phyloP scores from a whole-genome alignment of 805 yeast species.

The Teunomyces kruisii region DNA sequence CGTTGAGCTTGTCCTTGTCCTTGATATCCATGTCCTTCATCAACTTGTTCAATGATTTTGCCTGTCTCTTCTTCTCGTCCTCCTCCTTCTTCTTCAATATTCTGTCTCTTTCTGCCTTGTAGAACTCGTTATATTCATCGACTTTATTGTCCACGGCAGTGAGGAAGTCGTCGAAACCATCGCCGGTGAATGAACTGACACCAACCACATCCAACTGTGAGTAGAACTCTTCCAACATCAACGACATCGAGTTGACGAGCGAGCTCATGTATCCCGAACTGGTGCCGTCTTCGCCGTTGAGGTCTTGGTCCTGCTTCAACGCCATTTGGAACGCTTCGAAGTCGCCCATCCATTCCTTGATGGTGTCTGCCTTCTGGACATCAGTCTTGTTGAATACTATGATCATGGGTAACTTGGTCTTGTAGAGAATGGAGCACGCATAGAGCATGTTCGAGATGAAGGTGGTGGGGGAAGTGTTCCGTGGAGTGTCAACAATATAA shows the following conservation, averaged over 20 bases:
- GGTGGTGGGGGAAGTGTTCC: conserved; percentile 92
- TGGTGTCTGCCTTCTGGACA: conserved; percentile 79
- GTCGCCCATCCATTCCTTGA: conserved; percentile 96
- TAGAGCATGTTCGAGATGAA: conserved; percentile 98
- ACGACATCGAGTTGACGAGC: conserved; percentile 88
- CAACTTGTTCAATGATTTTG: conserved; percentile 64
- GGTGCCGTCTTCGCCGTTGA: conserved; percentile 57
- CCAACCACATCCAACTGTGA: conserved; percentile 88
- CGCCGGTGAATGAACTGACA: conserved; percentile 92
- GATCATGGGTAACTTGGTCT: conserved; percentile 95
- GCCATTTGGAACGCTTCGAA: conserved; percentile 89
- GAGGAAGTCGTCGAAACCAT: conserved; percentile 89
- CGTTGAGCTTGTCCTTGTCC: conserved; percentile 25
- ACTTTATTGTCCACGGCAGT: conserved; percentile 83
- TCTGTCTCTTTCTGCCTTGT: conserved; percentile 82
- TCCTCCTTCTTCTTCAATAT: conserved; percentile 74
- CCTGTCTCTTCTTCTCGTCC: conserved; percentile 69
- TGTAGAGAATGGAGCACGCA: conserved; percentile 95
- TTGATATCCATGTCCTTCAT: conserved; percentile 85
- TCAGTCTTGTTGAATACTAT: conserved; percentile 95
- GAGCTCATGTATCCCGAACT: conserved; percentile 93
- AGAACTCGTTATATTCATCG: conserved; percentile 80
- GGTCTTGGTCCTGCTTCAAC: conserved; percentile 62
- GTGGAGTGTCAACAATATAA: conserved; percentile 93
- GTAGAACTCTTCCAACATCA: conserved; percentile 95